phyloP scores from a whole-genome alignment of 371 early-diverging fungal genomes.

The Zychaea mexicana region DNA sequence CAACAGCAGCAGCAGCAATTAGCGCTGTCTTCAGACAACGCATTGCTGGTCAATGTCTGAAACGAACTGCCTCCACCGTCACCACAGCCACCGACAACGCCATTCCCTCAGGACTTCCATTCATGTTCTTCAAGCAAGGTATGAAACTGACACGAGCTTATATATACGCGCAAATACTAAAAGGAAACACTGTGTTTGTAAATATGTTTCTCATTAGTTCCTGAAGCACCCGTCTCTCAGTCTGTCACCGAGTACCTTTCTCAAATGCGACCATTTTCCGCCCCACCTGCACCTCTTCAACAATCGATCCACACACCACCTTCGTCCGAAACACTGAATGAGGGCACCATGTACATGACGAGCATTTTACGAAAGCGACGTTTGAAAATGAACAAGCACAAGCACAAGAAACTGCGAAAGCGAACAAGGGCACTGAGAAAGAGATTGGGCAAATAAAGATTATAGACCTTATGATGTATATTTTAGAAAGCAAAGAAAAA shows the following conservation, averaged over 20 bases:
- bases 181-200: not conserved
- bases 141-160: not conserved
- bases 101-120: constrained; percentile 7
- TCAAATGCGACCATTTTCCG: constrained; percentile 38
- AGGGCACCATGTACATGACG: constrained; percentile 48
- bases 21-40: not conserved
- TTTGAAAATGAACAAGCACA: constrained; percentile 89
- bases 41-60: not conserved
- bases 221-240: constrained; percentile 7
- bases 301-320: constrained; percentile 24
- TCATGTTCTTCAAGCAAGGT: constrained; percentile 13
- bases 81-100: constrained; percentile 13
- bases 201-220: not conserved
- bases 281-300: constrained; percentile 35
- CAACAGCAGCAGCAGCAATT: no score
- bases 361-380: constrained; percentile 79
- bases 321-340: constrained; percentile 3
- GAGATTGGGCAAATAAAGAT: constrained; percentile 75
- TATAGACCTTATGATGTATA: not conserved
- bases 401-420: constrained; percentile 83
- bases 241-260: constrained; percentile 38
- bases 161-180: not conserved
- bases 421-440: constrained; percentile 78
- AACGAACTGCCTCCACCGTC: constrained; percentile 12
- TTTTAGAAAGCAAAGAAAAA: not conserved